Conservation (phyloP, 2,329 filamentous ascomycete species). For the Colletotrichum orbiculare region DNA sequence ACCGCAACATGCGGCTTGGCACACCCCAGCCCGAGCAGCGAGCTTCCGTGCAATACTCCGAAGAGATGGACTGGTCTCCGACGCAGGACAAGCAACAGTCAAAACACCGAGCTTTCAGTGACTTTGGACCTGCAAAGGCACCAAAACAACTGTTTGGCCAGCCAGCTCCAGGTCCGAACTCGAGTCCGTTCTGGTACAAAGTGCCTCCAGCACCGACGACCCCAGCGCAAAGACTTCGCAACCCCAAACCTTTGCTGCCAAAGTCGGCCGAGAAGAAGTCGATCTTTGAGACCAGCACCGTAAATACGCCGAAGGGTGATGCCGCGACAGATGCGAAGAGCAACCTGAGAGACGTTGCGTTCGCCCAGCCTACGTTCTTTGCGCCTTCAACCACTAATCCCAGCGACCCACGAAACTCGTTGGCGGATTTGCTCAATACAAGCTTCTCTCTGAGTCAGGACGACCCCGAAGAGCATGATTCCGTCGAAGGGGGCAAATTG, state of each 20-base stretch:
- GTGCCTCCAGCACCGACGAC: constrained; percentile 75
- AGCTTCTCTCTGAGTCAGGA: constrained; percentile 55
- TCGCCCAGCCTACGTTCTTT: constrained; percentile 72
- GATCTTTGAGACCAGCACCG: constrained; percentile 60
- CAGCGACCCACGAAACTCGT: constrained; percentile 54
- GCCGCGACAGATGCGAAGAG: constrained; percentile 21
- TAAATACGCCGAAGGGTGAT: constrained; percentile 6
- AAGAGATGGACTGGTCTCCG: constrained; percentile 82
- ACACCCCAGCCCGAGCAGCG: constrained; percentile 38
- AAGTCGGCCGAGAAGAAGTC: constrained; percentile 58
- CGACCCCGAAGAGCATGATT: constrained; percentile 40
- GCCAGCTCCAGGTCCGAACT: constrained; percentile 54
- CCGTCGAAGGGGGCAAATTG: constrained; percentile 16
- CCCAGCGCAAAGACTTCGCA: constrained; percentile 71
- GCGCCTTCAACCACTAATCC: constrained; percentile 51
- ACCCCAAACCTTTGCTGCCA: constrained; percentile 66
- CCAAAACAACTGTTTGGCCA: constrained; percentile 58
- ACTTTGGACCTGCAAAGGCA: constrained; percentile 51
- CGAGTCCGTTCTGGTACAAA: constrained; percentile 74
- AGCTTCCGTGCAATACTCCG: constrained; percentile 51
- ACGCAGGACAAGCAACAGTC: constrained; percentile 64
- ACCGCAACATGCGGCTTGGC: constrained; percentile 28
- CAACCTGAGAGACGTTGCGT: constrained; percentile 50
- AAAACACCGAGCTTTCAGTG: constrained; percentile 66
- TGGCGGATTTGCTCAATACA: constrained; percentile 57